Base-by-base conservation (phyloP, 192 early-diverging fungal genomes). In the Tieghemiomyces parasiticus region DNA sequence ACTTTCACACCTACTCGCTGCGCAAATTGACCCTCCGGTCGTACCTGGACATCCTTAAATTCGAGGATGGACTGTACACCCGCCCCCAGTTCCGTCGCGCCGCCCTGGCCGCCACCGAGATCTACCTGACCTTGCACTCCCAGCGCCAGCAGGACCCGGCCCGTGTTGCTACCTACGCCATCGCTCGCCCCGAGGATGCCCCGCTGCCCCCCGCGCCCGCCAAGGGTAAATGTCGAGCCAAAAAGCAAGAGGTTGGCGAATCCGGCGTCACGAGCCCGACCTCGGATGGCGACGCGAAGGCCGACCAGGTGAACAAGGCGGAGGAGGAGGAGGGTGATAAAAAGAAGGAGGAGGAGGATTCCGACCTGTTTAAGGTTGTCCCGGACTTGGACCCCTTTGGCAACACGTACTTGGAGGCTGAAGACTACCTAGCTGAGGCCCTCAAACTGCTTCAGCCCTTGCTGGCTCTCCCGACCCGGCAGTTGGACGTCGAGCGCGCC, bases 1-100 rank as follows among this genome's bases (percentile, higher is more conserved):
- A 98, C 70, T 98, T 96, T 78, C 95, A 98, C 67, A 75, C 77
- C 24, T 98, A 96, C 70, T 88, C 81, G 58, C 72, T 93, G 33
- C 90, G 95, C 63, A 94, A 94, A 74, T 74, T 75, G 44, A 93
- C 93, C 31, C 66, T 96, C 44, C 78, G 90, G 34, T 75, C 90
- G 12, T 98, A 98, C 62, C 67, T 90, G 10, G 82, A 88, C 20
- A 75, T 94, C 46, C 65, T 98, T 20, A 67, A 76, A n/a, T 79
- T 82, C 60, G 90, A 90, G 64, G 86, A 91, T 70, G 69, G 75
- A 30, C 54, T 98, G 14, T 81, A 82, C 29, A 66, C 67, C 2
- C 82, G 92, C 60, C 76, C 74, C 3, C 83, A 76, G 61, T 98
- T 80, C 59, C 73, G 85, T 56, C 74, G 78, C 26, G 82, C 90